Base-by-base conservation (phyloP, 2,329 filamentous ascomycete genomes). In the Dactylella cylindrospora region DNA sequence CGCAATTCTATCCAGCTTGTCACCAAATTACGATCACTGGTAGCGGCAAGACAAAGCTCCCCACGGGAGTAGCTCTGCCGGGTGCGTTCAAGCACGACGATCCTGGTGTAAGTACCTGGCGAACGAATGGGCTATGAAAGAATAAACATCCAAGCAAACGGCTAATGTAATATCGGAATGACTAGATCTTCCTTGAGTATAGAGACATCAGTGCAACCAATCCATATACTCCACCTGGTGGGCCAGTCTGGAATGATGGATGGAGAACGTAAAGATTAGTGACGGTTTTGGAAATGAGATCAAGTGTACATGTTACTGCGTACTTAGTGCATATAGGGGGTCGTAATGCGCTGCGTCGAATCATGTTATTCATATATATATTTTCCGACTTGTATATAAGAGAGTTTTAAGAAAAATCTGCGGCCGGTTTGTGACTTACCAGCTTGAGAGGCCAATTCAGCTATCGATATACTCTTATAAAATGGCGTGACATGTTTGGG, bases 141-240 rank as follows among this genome's bases (percentile, higher is more conserved):
- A 4, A 8, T 19, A 8, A 10, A 8, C 17, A 13, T 9, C 26
- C 7, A 3, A 31, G 5, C 39, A n/a, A 17, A 12, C 2, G 4
- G 9, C n/a, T 10, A 20, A 36, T 4, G 17, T 44, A 31, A 26
- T 25, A 31, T 13, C 7, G n/a, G 32, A 5, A 19, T 10, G 8
- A 19, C 19, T 65, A 69, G 67, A 69, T 70, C 33, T 65, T 69
- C 38, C 52, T 69, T 1, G 66, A 70, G 13, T 70, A 69, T 29
- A 64, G 68, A 8, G 68, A 69, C 35, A 66, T 69, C 4, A 59
- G 52, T 9, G 61, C 52, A 8, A 65, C 61, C 5, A 69, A 67
- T 5, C 59, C 65, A 6, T 68, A 68, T 22, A 68, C 67, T 7
- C 67, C 67, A n/a, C 68, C 68, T 32, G 67, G 67, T 12, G 66